phyloP scores from a whole-genome alignment of 2,329 filamentous ascomycete species.

The Chaetomiaceae sp. region DNA sequence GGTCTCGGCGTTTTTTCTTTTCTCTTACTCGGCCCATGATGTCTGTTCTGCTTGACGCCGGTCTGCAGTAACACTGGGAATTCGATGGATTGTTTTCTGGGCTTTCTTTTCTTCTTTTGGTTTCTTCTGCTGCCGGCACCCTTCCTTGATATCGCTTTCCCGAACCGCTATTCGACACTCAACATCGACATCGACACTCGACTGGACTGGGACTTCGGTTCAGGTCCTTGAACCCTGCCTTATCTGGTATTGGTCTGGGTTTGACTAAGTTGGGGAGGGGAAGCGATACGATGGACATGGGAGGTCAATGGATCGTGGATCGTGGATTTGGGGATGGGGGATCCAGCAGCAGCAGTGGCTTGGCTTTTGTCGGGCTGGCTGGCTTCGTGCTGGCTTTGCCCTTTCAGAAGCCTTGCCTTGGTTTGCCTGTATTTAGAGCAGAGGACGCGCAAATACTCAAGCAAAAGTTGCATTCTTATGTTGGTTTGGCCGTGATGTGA shows the following conservation, averaged over 20 bases:
- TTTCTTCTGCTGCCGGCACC: not conserved
- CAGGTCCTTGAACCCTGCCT: not conserved
- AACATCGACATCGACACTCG: not conserved
- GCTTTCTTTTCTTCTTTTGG: not conserved
- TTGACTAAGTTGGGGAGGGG: not conserved
- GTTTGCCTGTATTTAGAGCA: constrained; percentile 17
- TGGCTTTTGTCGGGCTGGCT: not conserved
- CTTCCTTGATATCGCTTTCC: not conserved
- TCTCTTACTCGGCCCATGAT: not conserved
- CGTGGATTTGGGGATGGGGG: no score
- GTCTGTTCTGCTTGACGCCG: not conserved
- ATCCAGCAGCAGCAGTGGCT: not conserved
- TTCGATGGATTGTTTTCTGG: constrained; percentile 1
- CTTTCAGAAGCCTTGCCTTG: no score
- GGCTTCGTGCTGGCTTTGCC: not conserved
- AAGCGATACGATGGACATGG: not conserved
- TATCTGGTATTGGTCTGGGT: not conserved
- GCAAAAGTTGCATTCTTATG: constrained; percentile 1
- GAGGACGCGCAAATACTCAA: not conserved
- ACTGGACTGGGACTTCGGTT: no score
- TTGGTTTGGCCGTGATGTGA: not conserved
- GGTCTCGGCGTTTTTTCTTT: not conserved
- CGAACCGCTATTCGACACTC: not conserved
- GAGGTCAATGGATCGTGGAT: no score
- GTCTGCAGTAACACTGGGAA: not conserved